A percentile compares a stretch with the other conserved stretches of the same genome.
Evolutionary conservation across 495 filamentous ascomycete species (phyloP).

Genomic region (Viridothelium virens): DNA sequence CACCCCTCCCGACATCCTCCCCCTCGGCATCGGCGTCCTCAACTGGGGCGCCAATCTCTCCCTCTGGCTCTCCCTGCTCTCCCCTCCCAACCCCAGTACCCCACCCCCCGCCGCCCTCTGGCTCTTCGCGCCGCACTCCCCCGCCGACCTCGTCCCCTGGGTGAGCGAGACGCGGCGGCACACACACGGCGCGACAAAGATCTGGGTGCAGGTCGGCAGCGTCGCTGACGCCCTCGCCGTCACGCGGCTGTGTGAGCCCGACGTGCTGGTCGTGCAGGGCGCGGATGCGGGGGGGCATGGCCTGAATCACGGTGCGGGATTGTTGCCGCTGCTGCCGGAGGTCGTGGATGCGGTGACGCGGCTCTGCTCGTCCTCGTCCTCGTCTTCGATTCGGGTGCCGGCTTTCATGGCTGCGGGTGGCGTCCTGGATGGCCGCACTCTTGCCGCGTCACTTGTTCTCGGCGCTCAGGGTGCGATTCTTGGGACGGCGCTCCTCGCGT

Average conservation of each 20-base stretch:
- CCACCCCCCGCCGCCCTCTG: slow-evolving; percentile 56
- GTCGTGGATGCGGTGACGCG: slow-evolving; percentile 46
- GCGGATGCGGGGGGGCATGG: slow-evolving; percentile 71
- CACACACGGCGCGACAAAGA: slow-evolving; percentile 40
- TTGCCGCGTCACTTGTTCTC: slow-evolving; percentile 55
- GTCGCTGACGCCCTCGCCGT: slow-evolving; percentile 47
- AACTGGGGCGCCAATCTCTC: slow-evolving; percentile 47
- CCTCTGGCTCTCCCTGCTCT: slow-evolving; percentile 37
- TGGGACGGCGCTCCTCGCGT: slow-evolving; percentile 66
- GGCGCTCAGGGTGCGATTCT: slow-evolving; percentile 61
- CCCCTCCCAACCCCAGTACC: slow-evolving; percentile 39
- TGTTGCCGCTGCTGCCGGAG: slow-evolving; percentile 53
- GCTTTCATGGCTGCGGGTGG: slow-evolving; percentile 63
- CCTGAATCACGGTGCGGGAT: slow-evolving; percentile 48
- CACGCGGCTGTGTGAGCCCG: slow-evolving; percentile 38
- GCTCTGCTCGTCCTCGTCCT: slow-evolving; percentile 7
- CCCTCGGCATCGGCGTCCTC: slow-evolving; percentile 58
- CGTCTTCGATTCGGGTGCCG: slow-evolving; percentile 33
- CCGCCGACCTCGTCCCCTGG: slow-evolving; percentile 49
- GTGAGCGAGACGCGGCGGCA: slow-evolving; percentile 41
- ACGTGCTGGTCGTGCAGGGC: slow-evolving; percentile 68
- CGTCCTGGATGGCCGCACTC: slow-evolving; percentile 58
- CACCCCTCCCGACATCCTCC: slow-evolving; percentile 35
- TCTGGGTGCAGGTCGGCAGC: slow-evolving; percentile 65
- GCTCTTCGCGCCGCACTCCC: slow-evolving; percentile 56